Conservation (phyloP, 768 basidiomycete species). For the Termitomyces eurrhizus region DNA sequence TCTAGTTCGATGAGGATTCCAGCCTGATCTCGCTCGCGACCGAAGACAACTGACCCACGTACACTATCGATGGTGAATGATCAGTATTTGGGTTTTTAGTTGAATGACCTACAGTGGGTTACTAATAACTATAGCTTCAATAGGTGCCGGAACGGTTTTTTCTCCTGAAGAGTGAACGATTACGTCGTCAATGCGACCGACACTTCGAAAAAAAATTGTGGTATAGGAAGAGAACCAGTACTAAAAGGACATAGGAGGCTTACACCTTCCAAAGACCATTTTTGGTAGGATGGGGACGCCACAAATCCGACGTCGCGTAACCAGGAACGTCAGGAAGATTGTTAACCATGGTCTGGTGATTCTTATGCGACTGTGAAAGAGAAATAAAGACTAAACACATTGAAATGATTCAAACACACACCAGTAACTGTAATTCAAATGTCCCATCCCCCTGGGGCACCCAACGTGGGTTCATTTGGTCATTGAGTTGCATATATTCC, state of each 20-base stretch:
- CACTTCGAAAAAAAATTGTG: not conserved
- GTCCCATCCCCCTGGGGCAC: constrained; percentile 25
- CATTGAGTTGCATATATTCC: constrained; percentile 12
- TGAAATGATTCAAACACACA: constrained; percentile 13
- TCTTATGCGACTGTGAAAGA: not conserved
- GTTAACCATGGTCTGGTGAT: constrained; percentile 16
- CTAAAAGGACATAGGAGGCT: not conserved
- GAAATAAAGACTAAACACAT: not conserved
- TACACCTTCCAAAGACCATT: not conserved
- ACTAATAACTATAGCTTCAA: constrained; percentile 10
- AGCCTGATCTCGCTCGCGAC: constrained; percentile 22
- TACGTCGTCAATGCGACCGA: constrained; percentile 14
- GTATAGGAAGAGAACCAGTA: not conserved
- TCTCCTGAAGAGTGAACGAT: constrained; percentile 24
- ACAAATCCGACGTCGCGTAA: constrained; percentile 42
- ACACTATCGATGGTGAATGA: not conserved
- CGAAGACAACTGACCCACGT: not conserved
- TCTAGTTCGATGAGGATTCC: constrained; percentile 29
- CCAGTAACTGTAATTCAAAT: constrained; percentile 33
- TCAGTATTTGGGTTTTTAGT: not conserved
- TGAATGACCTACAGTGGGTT: constrained; percentile 14
- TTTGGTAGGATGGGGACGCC: constrained; percentile 34
- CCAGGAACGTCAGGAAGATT: constrained; percentile 34
- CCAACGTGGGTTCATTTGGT: constrained; percentile 24
- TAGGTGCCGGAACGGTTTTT: not conserved